Conservation (phyloP, 2,329 filamentous ascomycete species). For the Diaporthe sp. region DNA sequence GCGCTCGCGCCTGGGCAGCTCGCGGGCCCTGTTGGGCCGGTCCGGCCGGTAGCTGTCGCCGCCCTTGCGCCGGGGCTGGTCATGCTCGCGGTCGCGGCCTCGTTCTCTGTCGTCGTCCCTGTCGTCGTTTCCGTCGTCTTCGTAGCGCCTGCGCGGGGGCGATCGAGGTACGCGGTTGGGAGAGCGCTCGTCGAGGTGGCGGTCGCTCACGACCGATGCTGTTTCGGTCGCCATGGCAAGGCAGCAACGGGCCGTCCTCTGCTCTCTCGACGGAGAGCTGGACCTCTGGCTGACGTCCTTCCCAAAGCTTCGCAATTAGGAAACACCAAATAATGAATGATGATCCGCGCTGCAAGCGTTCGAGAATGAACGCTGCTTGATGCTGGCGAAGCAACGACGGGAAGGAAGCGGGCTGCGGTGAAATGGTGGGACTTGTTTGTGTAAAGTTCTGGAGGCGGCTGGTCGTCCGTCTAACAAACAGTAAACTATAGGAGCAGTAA, state of each 20-base stretch:
- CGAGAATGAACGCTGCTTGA: background rate
- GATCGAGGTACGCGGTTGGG: conserved; percentile 46
- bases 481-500: background rate
- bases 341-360: background rate
- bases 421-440: background rate
- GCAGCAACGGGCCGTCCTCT: conserved; percentile 8
- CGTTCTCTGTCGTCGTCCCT: conserved; percentile 45
- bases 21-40: conserved; percentile 30
- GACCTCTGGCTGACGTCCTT: background rate
- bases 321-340: background rate
- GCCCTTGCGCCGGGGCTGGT: conserved; percentile 54
- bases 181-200: conserved; percentile 44
- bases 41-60: conserved; percentile 64
- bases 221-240: conserved; percentile 38
- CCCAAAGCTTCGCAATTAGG: background rate
- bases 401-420: background rate
- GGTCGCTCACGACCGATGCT: conserved; percentile 38
- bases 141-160: conserved; percentile 44
- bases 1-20: conserved; percentile 45
- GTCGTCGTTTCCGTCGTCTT: conserved; percentile 44
- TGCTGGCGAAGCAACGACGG: background rate
- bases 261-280: background rate
- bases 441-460: background rate
- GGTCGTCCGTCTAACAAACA: background rate
- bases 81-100: conserved; percentile 40